These are phyloP conservation scores for Penicillium turbatum DNA, from an alignment of 495 filamentous ascomycete genomes.

Conservation along the genomic window DNA sequence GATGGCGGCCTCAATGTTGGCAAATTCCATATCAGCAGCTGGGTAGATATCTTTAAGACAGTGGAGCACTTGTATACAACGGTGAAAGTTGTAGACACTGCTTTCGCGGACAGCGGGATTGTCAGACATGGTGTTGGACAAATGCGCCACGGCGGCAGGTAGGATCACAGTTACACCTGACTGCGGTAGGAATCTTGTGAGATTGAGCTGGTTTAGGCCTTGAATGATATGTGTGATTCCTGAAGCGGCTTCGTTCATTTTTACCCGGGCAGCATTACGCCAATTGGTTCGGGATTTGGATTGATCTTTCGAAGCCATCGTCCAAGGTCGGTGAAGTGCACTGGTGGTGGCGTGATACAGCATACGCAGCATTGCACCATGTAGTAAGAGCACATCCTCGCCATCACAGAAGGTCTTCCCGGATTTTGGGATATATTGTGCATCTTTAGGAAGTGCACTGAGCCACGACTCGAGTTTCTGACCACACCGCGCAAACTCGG, in stretches of 20 bases:
- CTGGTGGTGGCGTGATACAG: slow-evolving; percentile 81
- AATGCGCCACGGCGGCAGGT: slow-evolving; percentile 80
- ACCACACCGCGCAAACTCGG: slow-evolving; percentile 64
- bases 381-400: slow-evolving; percentile 59
- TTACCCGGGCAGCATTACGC: slow-evolving; percentile 55
- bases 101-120: slow-evolving; percentile 59
- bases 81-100: slow-evolving; percentile 67
- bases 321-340: slow-evolving; percentile 78
- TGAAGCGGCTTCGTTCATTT: slow-evolving; percentile 69
- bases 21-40: slow-evolving; percentile 73
- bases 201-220: slow-evolving; percentile 59
- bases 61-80: slow-evolving; percentile 75
- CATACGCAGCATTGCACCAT: slow-evolving; percentile 77
- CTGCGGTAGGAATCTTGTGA: slow-evolving; percentile 75
- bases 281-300: slow-evolving; percentile 37
- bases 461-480: slow-evolving; percentile 67
- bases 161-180: slow-evolving; percentile 82
- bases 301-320: slow-evolving; percentile 47
- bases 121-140: slow-evolving; percentile 75
- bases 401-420: slow-evolving; percentile 34
- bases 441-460: slow-evolving; percentile 56
- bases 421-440: slow-evolving; percentile 38
- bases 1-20: slow-evolving; percentile 76
- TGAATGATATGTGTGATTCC: slow-evolving; percentile 74
- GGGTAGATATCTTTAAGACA: slow-evolving; percentile 76